Conservation (phyloP, 2,329 filamentous ascomycete genomes). For the Arthrobotrys entomopaga region DNA sequence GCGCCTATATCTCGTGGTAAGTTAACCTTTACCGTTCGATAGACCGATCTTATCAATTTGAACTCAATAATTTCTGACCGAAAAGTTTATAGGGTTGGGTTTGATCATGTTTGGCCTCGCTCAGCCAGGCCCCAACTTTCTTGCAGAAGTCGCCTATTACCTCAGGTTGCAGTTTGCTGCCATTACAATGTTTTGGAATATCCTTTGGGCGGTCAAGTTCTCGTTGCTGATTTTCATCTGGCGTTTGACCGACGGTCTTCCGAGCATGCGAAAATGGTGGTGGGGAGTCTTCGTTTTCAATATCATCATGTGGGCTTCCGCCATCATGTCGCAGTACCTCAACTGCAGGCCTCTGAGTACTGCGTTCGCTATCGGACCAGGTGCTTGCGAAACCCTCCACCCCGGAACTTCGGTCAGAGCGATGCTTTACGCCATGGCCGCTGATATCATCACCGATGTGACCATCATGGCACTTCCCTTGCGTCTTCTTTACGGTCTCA, state of each 20-base stretch:
- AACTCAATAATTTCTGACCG: neutral
- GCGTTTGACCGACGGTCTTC: conserved; percentile 59
- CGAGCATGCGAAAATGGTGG: conserved; percentile 59
- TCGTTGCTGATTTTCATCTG: conserved; percentile 60
- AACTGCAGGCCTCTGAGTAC: conserved; percentile 59
- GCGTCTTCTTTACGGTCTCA: conserved; percentile 60
- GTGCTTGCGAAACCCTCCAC: conserved; percentile 52
- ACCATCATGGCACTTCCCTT: conserved; percentile 60
- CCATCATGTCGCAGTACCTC: conserved; percentile 58
- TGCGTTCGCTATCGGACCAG: conserved; percentile 59
- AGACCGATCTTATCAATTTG: neutral
- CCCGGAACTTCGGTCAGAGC: conserved; percentile 49
- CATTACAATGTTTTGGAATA: conserved; percentile 60
- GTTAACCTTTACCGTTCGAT: neutral
- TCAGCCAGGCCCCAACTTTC: conserved; percentile 30
- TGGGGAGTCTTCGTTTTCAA: conserved; percentile 59
- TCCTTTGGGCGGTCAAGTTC: conserved; percentile 60
- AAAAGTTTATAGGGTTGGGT: conserved; percentile 19
- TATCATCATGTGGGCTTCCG: conserved; percentile 59
- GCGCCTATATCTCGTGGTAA: conserved; percentile 40
- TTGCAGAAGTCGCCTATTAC: conserved; percentile 56
- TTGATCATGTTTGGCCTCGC: conserved; percentile 42
- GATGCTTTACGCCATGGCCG: conserved; percentile 58
- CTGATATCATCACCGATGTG: conserved; percentile 60
- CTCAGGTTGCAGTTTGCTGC: conserved; percentile 60